These are phyloP conservation scores for Prunus campanulata DNA, from an alignment of 306 rosid genomes.

Conservation along the genomic window DNA sequence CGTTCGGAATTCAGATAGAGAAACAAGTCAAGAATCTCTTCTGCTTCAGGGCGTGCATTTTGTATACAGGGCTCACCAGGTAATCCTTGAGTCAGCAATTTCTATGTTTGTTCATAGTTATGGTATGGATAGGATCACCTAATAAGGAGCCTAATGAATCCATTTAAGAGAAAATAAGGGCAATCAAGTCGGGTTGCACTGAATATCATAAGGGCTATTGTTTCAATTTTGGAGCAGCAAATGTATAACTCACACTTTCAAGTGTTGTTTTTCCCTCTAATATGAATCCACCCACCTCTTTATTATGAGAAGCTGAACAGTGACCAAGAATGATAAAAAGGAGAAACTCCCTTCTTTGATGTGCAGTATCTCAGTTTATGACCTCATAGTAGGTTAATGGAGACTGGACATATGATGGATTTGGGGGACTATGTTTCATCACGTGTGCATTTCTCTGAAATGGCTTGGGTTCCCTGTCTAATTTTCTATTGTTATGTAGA, in stretches of 20 bases:
- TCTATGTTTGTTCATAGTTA: neutral
- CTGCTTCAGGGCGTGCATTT: conserved; percentile 82
- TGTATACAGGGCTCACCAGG: conserved; percentile 92
- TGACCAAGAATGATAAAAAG: too few species aligned
- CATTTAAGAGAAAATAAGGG: neutral
- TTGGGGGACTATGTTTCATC: neutral
- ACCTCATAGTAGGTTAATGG: neutral
- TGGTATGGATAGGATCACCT: neutral
- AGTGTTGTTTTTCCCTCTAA: neutral
- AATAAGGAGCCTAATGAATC: neutral
- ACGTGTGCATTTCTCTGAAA: neutral
- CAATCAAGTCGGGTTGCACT: neutral
- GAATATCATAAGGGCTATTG: neutral
- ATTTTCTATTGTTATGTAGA: neutral
- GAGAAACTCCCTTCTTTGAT: too few species aligned
- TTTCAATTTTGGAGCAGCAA: neutral
- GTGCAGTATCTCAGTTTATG: neutral
- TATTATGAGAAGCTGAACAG: too few species aligned
- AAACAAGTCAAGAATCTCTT: conserved; percentile 84
- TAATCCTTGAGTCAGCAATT: conserved; percentile 23
- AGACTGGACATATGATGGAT: neutral
- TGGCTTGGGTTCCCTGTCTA: neutral
- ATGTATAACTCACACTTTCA: neutral
- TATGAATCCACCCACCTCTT: too few species aligned
- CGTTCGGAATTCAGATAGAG: conserved; percentile 62